Conservation (phyloP, 805 yeast species). For the Diddensiella transvaalensis region DNA sequence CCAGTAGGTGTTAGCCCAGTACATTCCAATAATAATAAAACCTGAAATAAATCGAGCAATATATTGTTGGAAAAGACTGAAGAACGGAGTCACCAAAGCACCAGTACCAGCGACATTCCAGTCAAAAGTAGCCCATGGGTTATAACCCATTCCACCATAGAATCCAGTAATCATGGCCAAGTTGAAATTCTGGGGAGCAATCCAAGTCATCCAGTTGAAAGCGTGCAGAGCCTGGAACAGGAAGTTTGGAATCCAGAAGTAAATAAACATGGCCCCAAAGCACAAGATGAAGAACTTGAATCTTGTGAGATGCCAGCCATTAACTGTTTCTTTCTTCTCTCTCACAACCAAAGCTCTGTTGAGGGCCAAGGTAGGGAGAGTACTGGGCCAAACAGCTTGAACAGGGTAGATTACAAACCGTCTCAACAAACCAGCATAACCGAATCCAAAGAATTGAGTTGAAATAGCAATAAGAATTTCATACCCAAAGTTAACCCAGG, state of each 20-base stretch:
- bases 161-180: slow-evolving; percentile 50
- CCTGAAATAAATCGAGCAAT: slow-evolving; percentile 11
- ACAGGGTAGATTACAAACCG: slow-evolving; percentile 41
- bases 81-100: slow-evolving; percentile 33
- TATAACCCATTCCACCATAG: slow-evolving; percentile 44
- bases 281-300: slow-evolving; percentile 40
- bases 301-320: slow-evolving; percentile 59
- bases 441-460: slow-evolving; percentile 45
- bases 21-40: slow-evolving; percentile 29
- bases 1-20: slow-evolving; percentile 22
- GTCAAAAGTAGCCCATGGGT: slow-evolving; percentile 42
- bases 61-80: slow-evolving; percentile 40
- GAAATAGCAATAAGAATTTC: slow-evolving; percentile 43
- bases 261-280: slow-evolving; percentile 41
- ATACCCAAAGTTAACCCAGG: slow-evolving; percentile 11
- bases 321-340: slow-evolving; percentile 3
- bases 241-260: slow-evolving; percentile 60
- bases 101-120: slow-evolving; percentile 34
- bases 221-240: slow-evolving; percentile 55
- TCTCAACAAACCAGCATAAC: slow-evolving; percentile 53
- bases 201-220: slow-evolving; percentile 63
- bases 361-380: slow-evolving; percentile 50
- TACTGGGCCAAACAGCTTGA: slow-evolving; percentile 46
- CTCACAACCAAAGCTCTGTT: slow-evolving; percentile 38
- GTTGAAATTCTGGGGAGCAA: slow-evolving; percentile 46